phyloP scores from a whole-genome alignment of 2,329 filamentous ascomycete genomes.

The Zymoseptoria ardabiliae region DNA sequence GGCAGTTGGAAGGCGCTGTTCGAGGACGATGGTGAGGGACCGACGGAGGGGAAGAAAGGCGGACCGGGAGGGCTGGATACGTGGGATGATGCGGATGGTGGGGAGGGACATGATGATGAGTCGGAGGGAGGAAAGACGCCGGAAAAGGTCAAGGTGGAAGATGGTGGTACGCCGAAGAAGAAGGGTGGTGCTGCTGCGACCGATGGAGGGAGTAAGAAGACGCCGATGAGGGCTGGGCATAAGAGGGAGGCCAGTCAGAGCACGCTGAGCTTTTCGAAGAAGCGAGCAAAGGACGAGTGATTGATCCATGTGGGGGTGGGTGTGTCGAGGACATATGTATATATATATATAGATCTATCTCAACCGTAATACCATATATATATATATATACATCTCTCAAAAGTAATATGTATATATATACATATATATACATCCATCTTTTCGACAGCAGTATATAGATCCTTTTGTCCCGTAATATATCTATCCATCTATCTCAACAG shows the following conservation, averaged over 20 bases:
- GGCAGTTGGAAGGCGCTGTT: conserved; percentile 51
- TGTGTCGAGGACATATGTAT: not conserved
- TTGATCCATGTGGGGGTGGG: no score
- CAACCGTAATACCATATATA: not conserved
- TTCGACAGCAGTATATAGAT: not conserved
- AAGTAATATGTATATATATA: no score
- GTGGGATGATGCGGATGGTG: conserved; percentile 22
- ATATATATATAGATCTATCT: not conserved
- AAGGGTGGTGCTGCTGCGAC: conserved; percentile 1
- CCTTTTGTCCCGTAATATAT: not conserved
- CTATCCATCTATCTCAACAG: not conserved
- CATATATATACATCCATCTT: not conserved
- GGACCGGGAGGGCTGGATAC: conserved; percentile 32
- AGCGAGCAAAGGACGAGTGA: conserved; percentile 13
- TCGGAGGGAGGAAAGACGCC: conserved; percentile 7
- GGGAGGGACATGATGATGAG: conserved; percentile 15
- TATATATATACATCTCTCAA: not conserved
- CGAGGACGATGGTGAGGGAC: conserved; percentile 39
- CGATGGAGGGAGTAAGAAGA: conserved; percentile 7
- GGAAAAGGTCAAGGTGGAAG: conserved; percentile 6
- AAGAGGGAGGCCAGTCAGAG: conserved; percentile 29
- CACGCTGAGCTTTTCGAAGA: conserved; percentile 30
- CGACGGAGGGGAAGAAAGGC: conserved; percentile 35
- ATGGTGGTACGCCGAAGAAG: conserved; percentile 1
- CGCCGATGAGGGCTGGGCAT: conserved; percentile 15